Conservation (phyloP, 345 rosid species). For the Eucalyptus marginata region DNA sequence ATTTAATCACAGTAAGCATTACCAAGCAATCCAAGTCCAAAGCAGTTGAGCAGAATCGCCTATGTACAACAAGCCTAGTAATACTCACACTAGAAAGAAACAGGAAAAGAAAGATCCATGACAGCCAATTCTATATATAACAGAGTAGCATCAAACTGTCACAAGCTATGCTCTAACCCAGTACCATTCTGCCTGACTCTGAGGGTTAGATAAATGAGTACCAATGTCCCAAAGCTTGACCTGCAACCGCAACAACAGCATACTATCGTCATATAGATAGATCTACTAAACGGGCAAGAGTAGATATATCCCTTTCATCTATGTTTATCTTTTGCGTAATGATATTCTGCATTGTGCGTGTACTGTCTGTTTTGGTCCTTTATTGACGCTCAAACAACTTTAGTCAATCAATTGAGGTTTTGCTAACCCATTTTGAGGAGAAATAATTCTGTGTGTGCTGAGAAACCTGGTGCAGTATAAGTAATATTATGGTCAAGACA, state of each 20-base stretch:
- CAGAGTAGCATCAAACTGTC: background rate
- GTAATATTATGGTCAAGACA: background rate
- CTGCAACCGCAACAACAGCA: slow-evolving; percentile 19
- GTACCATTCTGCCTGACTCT: slow-evolving; percentile 54
- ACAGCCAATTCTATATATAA: background rate
- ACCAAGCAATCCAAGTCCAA: background rate
- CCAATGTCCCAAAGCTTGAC: slow-evolving; percentile 84
- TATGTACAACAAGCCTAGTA: background rate
- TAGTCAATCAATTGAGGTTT: background rate
- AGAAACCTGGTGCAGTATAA: background rate
- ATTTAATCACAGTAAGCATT: background rate
- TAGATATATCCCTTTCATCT: background rate
- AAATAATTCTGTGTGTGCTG: background rate
- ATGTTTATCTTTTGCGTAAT: background rate
- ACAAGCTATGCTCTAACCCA: slow-evolving; percentile 29
- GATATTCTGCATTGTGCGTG: background rate
- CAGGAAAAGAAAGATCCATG: background rate
- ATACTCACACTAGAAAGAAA: background rate
- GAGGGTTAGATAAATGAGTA: slow-evolving; percentile 76
- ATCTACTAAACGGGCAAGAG: background rate
- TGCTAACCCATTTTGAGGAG: background rate
- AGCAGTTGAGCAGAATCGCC: background rate
- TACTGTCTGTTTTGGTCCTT: background rate
- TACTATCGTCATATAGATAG: background rate
- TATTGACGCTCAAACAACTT: background rate